Percentiles rank a stretch among this genome's conserved stretches.
Conservation (phyloP, 2,329 filamentous ascomycete species). For the Esteya vermicola region DNA sequence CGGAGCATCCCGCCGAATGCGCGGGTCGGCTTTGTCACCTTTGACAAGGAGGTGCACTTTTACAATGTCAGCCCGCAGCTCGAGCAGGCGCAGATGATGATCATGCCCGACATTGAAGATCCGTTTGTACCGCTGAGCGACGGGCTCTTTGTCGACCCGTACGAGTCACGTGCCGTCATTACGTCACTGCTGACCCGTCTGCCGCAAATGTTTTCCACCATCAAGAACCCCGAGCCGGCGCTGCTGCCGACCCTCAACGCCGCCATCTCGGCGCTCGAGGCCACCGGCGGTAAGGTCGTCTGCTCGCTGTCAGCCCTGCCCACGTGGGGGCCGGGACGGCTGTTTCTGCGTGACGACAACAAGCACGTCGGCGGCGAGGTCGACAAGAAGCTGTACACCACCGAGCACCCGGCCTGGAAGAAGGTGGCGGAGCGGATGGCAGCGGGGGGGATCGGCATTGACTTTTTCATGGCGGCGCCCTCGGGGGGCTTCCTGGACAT, state of each 20-base stretch:
- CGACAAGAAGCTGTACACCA: conserved; percentile 82
- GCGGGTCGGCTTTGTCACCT: conserved; percentile 90
- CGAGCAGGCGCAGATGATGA: conserved; percentile 90
- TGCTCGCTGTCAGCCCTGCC: conserved; percentile 79
- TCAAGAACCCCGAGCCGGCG: conserved; percentile 85
- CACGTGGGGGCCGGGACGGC: conserved; percentile 75
- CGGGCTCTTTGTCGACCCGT: conserved; percentile 86
- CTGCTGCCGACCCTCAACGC: conserved; percentile 74
- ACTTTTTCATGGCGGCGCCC: conserved; percentile 89
- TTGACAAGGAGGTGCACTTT: conserved; percentile 93
- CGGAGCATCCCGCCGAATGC: conserved; percentile 58
- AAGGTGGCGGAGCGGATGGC: conserved; percentile 82
- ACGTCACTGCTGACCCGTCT: conserved; percentile 72
- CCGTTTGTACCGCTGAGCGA: conserved; percentile 88
- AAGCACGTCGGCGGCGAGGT: conserved; percentile 76
- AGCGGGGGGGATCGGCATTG: conserved; percentile 69
- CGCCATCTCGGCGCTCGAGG: conserved; percentile 66
- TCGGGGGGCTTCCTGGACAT: conserved; percentile 86
- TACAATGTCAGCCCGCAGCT: conserved; percentile 74
- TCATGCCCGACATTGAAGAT: conserved; percentile 95
- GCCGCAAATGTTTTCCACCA: conserved; percentile 70
- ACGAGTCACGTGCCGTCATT: conserved; percentile 78
- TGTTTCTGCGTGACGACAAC: conserved; percentile 77
- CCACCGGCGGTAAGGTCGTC: conserved; percentile 83
- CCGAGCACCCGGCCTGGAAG: conserved; percentile 78